Percentiles rank a stretch among this genome's conserved stretches.
phyloP scores from a whole-genome alignment of 768 basidiomycete species.

The Suillus lakei region DNA sequence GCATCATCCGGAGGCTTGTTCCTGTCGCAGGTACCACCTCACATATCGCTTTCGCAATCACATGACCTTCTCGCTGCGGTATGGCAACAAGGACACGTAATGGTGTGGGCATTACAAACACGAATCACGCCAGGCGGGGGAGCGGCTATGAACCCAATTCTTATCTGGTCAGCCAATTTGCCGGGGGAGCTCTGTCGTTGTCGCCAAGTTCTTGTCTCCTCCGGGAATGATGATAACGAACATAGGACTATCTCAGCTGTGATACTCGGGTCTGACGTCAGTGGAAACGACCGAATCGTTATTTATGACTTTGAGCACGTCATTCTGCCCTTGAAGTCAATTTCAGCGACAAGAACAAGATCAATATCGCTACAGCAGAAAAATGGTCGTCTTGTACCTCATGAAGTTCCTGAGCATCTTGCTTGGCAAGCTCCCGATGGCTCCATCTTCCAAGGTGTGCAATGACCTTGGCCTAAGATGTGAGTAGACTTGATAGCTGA shows the following conservation, averaged over 20 bases:
- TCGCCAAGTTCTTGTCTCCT: slow-evolving; percentile 36
- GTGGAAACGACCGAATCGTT: slow-evolving; percentile 40
- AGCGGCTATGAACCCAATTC: slow-evolving; percentile 62
- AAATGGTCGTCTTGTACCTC: slow-evolving; percentile 54
- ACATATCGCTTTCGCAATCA: slow-evolving; percentile 63
- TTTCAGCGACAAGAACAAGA: not conserved
- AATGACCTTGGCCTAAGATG: slow-evolving; percentile 1
- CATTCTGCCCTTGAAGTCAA: not conserved
- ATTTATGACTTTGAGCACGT: slow-evolving; percentile 20
- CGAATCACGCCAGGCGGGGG: slow-evolving; percentile 59
- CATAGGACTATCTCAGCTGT: slow-evolving; percentile 27
- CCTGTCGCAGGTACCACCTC: slow-evolving; percentile 48
- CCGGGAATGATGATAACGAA: not conserved
- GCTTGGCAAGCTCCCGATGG: slow-evolving; percentile 54
- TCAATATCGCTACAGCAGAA: slow-evolving; percentile 33
- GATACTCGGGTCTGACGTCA: slow-evolving; percentile 44
- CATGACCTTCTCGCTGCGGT: slow-evolving; percentile 67
- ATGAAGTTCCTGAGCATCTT: slow-evolving; percentile 19
- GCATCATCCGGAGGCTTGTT: not conserved
- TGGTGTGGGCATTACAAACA: slow-evolving; percentile 73
- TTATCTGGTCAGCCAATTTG: slow-evolving; percentile 38
- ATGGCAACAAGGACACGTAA: slow-evolving; percentile 70
- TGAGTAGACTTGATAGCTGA: slow-evolving; percentile 13
- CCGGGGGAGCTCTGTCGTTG: slow-evolving; percentile 19
- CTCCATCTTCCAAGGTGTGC: slow-evolving; percentile 49